A percentile compares a stretch with the other conserved stretches of the same genome.
phyloP scores from a whole-genome alignment of 371 early-diverging fungal species.

The Mortierella sp. region DNA sequence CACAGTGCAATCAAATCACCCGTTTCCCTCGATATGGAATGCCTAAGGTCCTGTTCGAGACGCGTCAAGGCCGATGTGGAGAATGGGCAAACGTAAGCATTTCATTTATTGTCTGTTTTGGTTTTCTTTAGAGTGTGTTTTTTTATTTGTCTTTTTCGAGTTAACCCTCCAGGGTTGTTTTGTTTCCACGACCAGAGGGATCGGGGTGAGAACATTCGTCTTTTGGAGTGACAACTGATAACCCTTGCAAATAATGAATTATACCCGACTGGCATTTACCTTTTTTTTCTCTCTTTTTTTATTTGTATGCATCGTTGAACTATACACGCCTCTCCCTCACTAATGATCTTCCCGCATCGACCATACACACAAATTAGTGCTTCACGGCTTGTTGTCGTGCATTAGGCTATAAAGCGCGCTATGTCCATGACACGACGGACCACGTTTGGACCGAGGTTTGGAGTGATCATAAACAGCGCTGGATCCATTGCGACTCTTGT shows the following conservation, averaged over 20 bases:
- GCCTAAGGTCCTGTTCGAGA: constrained; percentile 66
- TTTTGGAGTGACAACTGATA: not conserved
- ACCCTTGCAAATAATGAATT: not conserved
- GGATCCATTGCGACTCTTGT: constrained; percentile 80
- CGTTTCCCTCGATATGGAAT: constrained; percentile 81
- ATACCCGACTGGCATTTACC: not conserved
- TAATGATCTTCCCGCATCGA: not conserved
- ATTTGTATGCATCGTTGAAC: not conserved
- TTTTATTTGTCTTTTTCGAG: constrained; percentile 1
- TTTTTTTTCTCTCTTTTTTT: not conserved
- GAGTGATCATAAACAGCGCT: constrained; percentile 68
- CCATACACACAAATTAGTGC: constrained; percentile 50
- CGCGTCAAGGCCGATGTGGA: constrained; percentile 79
- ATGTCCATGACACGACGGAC: constrained; percentile 72
- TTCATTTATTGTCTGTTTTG: not conserved
- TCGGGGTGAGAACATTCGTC: not conserved
- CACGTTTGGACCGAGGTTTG: constrained; percentile 83
- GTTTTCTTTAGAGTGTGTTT: not conserved
- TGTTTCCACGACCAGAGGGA: not conserved
- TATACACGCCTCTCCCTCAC: not conserved
- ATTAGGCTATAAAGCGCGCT: constrained; percentile 75
- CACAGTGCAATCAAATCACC: constrained; percentile 59
- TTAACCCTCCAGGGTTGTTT: no score
- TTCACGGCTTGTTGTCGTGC: constrained; percentile 76
- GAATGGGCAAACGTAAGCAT: constrained; percentile 81